phyloP scores from a whole-genome alignment of 345 rosid species.

The sweet orange (Citrus sinensis) region DNA sequence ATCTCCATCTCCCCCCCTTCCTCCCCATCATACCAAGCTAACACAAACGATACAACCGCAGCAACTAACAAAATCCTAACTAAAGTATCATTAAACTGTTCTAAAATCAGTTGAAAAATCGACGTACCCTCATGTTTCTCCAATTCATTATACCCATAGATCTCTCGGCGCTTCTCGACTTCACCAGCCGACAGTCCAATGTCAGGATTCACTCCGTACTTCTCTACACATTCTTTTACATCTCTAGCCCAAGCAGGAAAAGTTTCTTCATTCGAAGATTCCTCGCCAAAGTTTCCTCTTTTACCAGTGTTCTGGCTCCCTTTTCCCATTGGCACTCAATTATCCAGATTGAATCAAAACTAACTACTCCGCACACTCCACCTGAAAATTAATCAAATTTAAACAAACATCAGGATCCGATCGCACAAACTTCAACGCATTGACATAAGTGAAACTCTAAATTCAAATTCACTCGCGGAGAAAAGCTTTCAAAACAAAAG shows the following conservation, averaged over 20 bases:
- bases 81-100: slow-evolving; percentile 80
- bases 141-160: slow-evolving; percentile 69
- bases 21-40: slow-evolving; percentile 76
- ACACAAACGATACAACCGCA: slow-evolving; percentile 67
- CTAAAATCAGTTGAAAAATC: slow-evolving; percentile 56
- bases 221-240: slow-evolving; percentile 51
- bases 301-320: slow-evolving; percentile 53
- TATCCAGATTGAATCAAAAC: not conserved
- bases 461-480: not conserved
- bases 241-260: slow-evolving; percentile 82
- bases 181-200: slow-evolving; percentile 52
- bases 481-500: not conserved
- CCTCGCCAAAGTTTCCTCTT: slow-evolving; percentile 17
- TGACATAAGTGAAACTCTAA: not conserved
- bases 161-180: slow-evolving; percentile 47
- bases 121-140: slow-evolving; percentile 80
- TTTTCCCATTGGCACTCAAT: slow-evolving; percentile 49
- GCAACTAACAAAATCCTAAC: slow-evolving; percentile 84
- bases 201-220: slow-evolving; percentile 42
- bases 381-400: slow-evolving; percentile 1
- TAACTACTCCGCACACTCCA: not conserved
- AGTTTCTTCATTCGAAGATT: slow-evolving; percentile 14
- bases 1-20: slow-evolving; percentile 92
- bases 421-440: not conserved
- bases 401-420: not conserved